Percentiles rank a stretch among this genome's conserved stretches.
Evolutionary conservation across 2,329 filamentous ascomycete genomes (phyloP).

Genomic region (Sarocladiaceae sp.): DNA sequence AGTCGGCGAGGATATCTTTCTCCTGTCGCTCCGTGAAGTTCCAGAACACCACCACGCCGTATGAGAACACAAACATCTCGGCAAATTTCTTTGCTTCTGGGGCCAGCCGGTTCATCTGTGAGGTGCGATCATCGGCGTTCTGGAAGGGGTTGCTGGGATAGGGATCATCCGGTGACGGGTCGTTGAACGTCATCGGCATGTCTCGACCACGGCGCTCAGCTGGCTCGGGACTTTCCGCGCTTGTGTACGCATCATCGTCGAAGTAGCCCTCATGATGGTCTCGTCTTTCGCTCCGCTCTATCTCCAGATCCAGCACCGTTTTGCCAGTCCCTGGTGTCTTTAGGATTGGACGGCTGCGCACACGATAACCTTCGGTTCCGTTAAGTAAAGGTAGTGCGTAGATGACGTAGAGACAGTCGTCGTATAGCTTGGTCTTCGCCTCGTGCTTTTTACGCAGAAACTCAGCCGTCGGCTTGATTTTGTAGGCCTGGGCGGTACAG

Average conservation of each 20-base stretch:
- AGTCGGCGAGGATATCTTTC: conserved; percentile 89
- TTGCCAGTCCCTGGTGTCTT: conserved; percentile 87
- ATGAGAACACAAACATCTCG: conserved; percentile 96
- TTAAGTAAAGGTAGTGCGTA: conserved; percentile 88
- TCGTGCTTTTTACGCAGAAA: conserved; percentile 85
- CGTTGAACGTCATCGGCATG: conserved; percentile 23
- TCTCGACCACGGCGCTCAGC: conserved; percentile 14
- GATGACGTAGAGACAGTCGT: conserved; percentile 93
- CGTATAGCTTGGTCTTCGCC: conserved; percentile 91
- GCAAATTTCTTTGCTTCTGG: conserved; percentile 74
- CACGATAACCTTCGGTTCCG: conserved; percentile 77
- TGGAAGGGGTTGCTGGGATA: conserved; percentile 17
- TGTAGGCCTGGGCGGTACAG: conserved; percentile 91
- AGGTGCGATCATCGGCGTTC: conserved; percentile 35
- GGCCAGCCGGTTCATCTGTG: conserved; percentile 53
- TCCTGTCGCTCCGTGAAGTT: conserved; percentile 96
- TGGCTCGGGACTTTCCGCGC: conserved; percentile 24
- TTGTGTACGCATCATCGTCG: conserved; percentile 59
- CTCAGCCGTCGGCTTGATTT: conserved; percentile 77
- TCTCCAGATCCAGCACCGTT: conserved; percentile 88
- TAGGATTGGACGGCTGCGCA: conserved; percentile 83
- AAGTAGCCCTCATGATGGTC: conserved; percentile 91
- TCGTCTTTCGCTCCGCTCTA: conserved; percentile 83
- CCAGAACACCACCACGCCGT: conserved; percentile 97
- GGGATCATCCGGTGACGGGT: conserved; percentile 21